phyloP scores from a whole-genome alignment of 192 early-diverging fungal species.

The Borealophlyctis nickersoniae region DNA sequence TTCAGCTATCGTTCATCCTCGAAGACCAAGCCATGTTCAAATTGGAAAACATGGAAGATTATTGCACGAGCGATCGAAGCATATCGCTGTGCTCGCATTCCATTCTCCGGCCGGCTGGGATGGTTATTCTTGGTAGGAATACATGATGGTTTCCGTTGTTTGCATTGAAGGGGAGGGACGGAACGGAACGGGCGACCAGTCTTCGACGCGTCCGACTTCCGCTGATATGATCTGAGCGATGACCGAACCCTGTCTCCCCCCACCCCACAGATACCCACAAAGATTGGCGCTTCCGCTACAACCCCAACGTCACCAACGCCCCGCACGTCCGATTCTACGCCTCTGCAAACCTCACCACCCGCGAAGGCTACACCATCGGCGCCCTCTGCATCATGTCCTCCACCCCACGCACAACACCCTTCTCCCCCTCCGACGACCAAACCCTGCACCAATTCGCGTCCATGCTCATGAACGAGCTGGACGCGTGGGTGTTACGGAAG shows the following conservation, averaged over 20 bases:
- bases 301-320: conserved; percentile 34
- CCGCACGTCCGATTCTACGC: conserved; percentile 50
- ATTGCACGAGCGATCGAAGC: conserved; percentile 1
- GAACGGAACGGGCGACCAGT: no score
- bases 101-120: conserved; percentile 9
- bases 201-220: neutral
- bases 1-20: neutral
- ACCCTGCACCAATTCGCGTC: conserved; percentile 40
- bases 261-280: conserved; percentile 7
- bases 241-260: neutral
- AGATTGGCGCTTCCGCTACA: conserved; percentile 50
- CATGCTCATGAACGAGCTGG: conserved; percentile 44
- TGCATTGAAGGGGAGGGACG: no score
- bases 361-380: conserved; percentile 41
- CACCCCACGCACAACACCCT: conserved; percentile 32
- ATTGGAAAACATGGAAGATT: conserved; percentile 1
- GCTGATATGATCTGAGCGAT: neutral
- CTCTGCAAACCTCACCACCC: conserved; percentile 36
- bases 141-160: no score
- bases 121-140: conserved; percentile 12
- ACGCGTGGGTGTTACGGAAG: conserved; percentile 44
- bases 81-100: conserved; percentile 21
- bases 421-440: conserved; percentile 28
- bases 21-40: conserved; percentile 7
- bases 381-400: conserved; percentile 47